Evolutionary conservation across 768 basidiomycete genomes (phyloP), one percentile per base, ranked within the genome.

Genomic region (Russula virescens): DNA sequence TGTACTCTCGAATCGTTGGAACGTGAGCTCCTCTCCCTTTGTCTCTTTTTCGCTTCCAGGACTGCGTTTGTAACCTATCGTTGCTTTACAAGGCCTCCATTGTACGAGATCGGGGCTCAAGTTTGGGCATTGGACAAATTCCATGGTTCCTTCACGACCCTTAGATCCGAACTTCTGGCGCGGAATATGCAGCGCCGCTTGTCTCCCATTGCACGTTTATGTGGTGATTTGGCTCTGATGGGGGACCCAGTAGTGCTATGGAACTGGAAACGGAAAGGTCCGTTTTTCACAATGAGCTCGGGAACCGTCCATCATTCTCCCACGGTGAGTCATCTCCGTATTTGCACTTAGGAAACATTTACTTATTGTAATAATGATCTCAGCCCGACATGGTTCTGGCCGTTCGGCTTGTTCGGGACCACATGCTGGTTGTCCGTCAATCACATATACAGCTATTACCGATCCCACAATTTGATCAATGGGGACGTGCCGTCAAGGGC

Each of bases 81-180:
- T 43, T 48, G 19, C 2, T 53, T 13, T 53, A 25, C 16, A 54
- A 51, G 64, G 35, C 31, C 50, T 11, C 34, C 53, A 10, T 28
- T 50, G 28, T 62, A 18, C 21, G 55, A 67, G 46, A 56, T 65
- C 26, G 62, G 28, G n/a, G 55, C 65, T 31, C 66, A 66, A 46
- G 67, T 68, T 9, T 68, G 72, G 49, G 67, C 70, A 1, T 66
- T 74, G 21, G 74, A 75, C 55, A 71, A 62, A 31, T 75, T 74
- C 62, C 73, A 71, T 47, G 73, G 74, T 31, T 54, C 58, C 28
- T 73, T 74, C 63, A 56, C 47, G 31, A 53, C 53, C 18, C 47
- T 68, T 1, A 49, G 55, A 28, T 58, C 53, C 4, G 54, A 61
- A 34, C 18, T 55, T 47, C 35, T 66, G 49, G 42, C 49, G 16